These are phyloP conservation scores for Bryopsis sp. DNA, from an alignment of 139 green algal species.

Conservation along the genomic window DNA sequence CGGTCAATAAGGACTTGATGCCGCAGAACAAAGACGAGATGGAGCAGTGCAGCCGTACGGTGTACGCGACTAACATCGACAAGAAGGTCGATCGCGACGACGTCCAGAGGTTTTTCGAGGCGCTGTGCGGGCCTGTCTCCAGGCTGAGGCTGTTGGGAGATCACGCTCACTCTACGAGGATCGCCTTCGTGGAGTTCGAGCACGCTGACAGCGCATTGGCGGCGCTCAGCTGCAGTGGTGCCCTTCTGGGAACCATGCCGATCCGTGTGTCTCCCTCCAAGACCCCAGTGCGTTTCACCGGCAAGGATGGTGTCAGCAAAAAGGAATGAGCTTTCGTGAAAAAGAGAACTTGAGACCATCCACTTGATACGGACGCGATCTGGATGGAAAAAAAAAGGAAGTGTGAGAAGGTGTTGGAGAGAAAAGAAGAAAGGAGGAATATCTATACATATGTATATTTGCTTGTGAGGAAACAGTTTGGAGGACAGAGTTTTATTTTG, in stretches of 20 bases:
- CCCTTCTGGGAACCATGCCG: constrained; percentile 70
- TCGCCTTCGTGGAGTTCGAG: constrained; percentile 94
- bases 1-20: constrained; percentile 84
- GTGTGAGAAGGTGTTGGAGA: too few species aligned
- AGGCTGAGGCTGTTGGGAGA: constrained; percentile 83
- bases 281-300: constrained; percentile 68
- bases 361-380: too few species aligned
- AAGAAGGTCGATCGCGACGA: constrained; percentile 63
- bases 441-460: too few species aligned
- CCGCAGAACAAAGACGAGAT: constrained; percentile 41
- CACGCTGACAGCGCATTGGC: constrained; percentile 63
- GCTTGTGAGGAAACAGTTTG: too few species aligned
- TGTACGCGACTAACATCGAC: constrained; percentile 94
- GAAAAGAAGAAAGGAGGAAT: too few species aligned
- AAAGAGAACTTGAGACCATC: too few species aligned
- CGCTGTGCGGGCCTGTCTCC: constrained; percentile 52
- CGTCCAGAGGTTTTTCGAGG: constrained; percentile 80
- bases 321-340: too few species aligned
- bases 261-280: constrained; percentile 82
- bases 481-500: too few species aligned
- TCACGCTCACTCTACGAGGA: constrained; percentile 76
- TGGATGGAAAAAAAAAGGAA: too few species aligned
- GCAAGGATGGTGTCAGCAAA: too few species aligned
- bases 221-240: constrained; percentile 84
- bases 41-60: constrained; percentile 60